Base-by-base conservation (phyloP, 139 green algal genomes). In the Nannochloris sp. region DNA sequence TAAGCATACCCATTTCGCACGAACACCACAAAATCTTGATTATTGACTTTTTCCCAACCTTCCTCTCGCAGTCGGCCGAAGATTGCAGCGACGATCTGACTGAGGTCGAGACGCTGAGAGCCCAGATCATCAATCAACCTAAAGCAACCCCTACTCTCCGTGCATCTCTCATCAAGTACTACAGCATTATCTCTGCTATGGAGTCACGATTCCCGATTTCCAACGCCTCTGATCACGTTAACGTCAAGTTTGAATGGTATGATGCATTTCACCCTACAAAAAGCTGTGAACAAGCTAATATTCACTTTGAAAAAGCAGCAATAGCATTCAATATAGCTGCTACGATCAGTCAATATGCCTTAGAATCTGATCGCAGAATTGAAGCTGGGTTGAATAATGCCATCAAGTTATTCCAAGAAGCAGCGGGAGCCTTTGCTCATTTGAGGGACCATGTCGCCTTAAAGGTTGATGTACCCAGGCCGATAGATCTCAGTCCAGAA, bases 321-420 rank as follows among this genome's bases (percentile, higher is more conserved):
- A 72, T 97, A n/a, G 54, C 92, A 32, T 98, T 97, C 80, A 97
- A 97, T 78, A 54, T 97, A 27, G 92, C 56, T 1, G 83, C 89
- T 2, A 68, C 14, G n/a, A 33, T 89, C 10, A 84, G 68, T n/a
- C 91, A 97, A 78, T 51, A 81, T 51, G 92, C 62, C 23, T 53
- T 95, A 35, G 70, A 63, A 0, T 75, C 65, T 27, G 88, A 97
- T 74, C 72, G 87, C 3, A 78, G 70, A 19, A 84, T 76, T 2
- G 62, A 82, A 0, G 62, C 79, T 0, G 92, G 91, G 15, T 72
- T 95, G 31, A 92, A 86, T 38, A 58, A 82, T n/a, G 90, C 87
- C 2, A 75, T 66, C 31, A 75, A 75, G 35, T 51, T 75, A 1
- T 92, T 92, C 66, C 81, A 90, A 80, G 85, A 90, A 54, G 74